Conservation (phyloP, 2,329 filamentous ascomycete species). For the Chaetomiaceae sp. region DNA sequence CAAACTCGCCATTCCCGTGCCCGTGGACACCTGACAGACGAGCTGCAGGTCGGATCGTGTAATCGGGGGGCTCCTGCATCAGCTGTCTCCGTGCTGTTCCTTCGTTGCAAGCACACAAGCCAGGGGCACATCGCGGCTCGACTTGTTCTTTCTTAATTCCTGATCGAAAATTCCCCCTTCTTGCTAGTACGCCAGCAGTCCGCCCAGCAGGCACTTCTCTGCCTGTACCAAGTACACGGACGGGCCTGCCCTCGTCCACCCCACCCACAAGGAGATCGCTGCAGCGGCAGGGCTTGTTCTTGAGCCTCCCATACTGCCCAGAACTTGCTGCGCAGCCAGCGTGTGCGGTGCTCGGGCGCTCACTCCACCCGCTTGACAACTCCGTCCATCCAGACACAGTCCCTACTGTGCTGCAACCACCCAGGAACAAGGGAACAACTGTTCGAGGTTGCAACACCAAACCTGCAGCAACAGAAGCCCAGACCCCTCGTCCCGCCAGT, state of each 20-base stretch:
- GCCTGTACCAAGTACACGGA: too few relatives aligned
- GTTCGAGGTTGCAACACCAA: slow-evolving; percentile 17
- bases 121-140: too few relatives aligned
- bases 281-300: too few relatives aligned
- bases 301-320: too few relatives aligned
- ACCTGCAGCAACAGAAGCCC: slow-evolving; percentile 4
- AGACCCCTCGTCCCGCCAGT: slow-evolving; percentile 10
- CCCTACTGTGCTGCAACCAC: slow-evolving; percentile 11
- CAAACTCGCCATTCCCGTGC: slow-evolving; percentile 1
- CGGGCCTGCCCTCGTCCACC: too few relatives aligned
- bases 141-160: not conserved
- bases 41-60: slow-evolving; percentile 20
- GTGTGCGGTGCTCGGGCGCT: slow-evolving; percentile 15
- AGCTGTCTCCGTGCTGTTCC: slow-evolving; percentile 3
- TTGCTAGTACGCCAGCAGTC: too few relatives aligned
- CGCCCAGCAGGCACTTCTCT: too few relatives aligned
- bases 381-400: not conserved
- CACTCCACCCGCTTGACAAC: slow-evolving; percentile 2
- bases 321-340: not conserved
- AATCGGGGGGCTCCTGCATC: slow-evolving; percentile 16
- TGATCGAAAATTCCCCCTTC: too few relatives aligned
- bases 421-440: not conserved
- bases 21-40: slow-evolving; percentile 15
- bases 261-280: not conserved
- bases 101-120: not conserved